Evolutionary conservation across 371 early-diverging fungal species (phyloP).

Genomic region (Rhizopus delemar): DNA sequence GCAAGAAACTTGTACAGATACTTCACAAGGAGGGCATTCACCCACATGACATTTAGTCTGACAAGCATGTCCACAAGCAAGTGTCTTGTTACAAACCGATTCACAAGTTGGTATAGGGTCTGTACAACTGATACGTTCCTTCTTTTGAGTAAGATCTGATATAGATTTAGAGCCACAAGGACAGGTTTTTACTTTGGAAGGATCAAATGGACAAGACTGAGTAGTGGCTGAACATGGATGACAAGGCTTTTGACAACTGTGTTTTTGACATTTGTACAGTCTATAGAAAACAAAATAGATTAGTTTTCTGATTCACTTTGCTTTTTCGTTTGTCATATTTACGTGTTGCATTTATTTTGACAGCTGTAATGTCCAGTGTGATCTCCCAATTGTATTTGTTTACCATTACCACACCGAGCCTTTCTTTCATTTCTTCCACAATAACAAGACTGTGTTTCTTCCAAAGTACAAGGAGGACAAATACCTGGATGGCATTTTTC

Average conservation of each 20-base stretch:
- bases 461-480: constrained; percentile 65
- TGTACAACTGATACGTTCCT: constrained; percentile 58
- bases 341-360: constrained; percentile 59
- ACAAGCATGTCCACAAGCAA: constrained; percentile 79
- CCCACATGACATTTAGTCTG: constrained; percentile 73
- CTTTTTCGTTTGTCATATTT: constrained; percentile 14
- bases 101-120: constrained; percentile 83
- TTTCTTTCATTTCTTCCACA: constrained; percentile 67
- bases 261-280: constrained; percentile 71
- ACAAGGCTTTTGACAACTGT: constrained; percentile 73
- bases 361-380: constrained; percentile 66
- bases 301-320: neutral
- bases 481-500: constrained; percentile 69
- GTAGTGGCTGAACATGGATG: constrained; percentile 61
- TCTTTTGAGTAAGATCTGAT: constrained; percentile 30
- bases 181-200: constrained; percentile 63
- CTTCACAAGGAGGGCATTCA: constrained; percentile 68
- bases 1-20: constrained; percentile 55
- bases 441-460: constrained; percentile 65
- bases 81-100: constrained; percentile 60
- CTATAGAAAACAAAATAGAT: constrained; percentile 12
- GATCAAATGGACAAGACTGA: constrained; percentile 73
- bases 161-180: constrained; percentile 77
- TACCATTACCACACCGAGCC: constrained; percentile 64
- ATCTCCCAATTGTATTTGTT: constrained; percentile 31